Conservation (phyloP, 176 grass and related monocot species). For the Rhynchospora breviuscula region DNA sequence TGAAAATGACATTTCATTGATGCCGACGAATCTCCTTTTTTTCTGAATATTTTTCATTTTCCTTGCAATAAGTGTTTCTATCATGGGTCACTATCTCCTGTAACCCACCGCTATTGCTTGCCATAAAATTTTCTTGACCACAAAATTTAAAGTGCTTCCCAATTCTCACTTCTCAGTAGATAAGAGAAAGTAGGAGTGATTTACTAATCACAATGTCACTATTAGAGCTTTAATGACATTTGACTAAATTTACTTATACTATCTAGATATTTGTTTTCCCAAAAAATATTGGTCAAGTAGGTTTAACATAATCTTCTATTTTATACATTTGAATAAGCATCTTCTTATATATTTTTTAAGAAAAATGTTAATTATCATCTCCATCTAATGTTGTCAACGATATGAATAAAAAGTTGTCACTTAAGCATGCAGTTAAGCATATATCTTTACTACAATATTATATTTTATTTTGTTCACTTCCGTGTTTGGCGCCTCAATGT, state of each 20-base stretch:
- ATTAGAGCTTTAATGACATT: background rate
- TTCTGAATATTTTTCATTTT: background rate
- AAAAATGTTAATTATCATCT: too few relatives aligned
- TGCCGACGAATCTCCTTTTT: constrained; percentile 2
- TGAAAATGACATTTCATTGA: constrained; percentile 24
- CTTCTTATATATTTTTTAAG: too few relatives aligned
- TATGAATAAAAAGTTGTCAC: too few relatives aligned
- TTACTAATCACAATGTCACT: background rate
- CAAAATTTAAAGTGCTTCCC: background rate
- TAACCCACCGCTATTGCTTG: background rate
- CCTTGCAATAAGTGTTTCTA: background rate
- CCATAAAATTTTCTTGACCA: background rate
- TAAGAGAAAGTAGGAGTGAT: background rate
- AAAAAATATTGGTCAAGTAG: background rate
- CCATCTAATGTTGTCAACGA: too few relatives aligned
- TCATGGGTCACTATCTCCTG: background rate
- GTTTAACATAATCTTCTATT: too few relatives aligned
- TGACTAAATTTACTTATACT: background rate
- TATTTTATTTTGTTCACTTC: too few relatives aligned
- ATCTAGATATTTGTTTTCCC: background rate
- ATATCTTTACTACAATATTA: too few relatives aligned
- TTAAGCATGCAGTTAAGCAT: too few relatives aligned
- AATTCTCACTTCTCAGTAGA: background rate
- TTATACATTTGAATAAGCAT: too few relatives aligned
- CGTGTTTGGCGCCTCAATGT: too few relatives aligned